A percentile compares a stretch with the other conserved stretches of the same genome.
Conservation (phyloP, 805 yeast genomes). For the Candida boleticola region DNA sequence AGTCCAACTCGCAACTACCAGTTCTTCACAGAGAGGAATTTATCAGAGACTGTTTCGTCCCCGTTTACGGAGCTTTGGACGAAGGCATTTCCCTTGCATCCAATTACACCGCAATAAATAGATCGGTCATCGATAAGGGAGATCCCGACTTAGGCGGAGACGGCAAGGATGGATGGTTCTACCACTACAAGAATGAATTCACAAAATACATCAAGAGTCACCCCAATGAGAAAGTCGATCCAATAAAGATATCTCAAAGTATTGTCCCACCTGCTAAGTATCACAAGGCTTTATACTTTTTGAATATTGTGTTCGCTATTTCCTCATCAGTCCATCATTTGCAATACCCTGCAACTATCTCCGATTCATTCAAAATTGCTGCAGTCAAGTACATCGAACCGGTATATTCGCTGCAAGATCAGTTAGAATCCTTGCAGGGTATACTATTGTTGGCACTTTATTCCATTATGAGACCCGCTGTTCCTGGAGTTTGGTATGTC, state of each 20-base stretch:
- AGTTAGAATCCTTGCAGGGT: conserved; percentile 73
- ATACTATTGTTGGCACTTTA: conserved; percentile 65
- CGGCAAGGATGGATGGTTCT: conserved; percentile 38
- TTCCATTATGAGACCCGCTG: conserved; percentile 83
- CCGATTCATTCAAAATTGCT: conserved; percentile 68
- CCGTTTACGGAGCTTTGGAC: conserved; percentile 73
- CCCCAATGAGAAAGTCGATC: conserved; percentile 19
- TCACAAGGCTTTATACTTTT: conserved; percentile 61
- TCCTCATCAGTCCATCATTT: conserved; percentile 73
- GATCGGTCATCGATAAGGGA: conserved; percentile 7
- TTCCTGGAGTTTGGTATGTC: conserved; percentile 92
- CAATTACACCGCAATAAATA: conserved; percentile 47
- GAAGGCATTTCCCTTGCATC: conserved; percentile 56
- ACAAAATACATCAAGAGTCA: conserved; percentile 12
- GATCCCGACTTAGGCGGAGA: neutral
- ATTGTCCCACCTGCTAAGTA: conserved; percentile 46
- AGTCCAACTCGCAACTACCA: conserved; percentile 81
- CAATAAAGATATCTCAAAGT: conserved; percentile 30
- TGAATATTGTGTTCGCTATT: conserved; percentile 77
- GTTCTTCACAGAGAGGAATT: conserved; percentile 80
- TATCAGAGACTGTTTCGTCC: conserved; percentile 63
- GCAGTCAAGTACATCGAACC: conserved; percentile 60
- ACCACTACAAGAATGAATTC: conserved; percentile 36
- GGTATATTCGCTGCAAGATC: conserved; percentile 55
- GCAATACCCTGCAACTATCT: conserved; percentile 60